Conservation (phyloP, 139 green algal genomes). For the Auxenochlorella pyrenoidosa region DNA sequence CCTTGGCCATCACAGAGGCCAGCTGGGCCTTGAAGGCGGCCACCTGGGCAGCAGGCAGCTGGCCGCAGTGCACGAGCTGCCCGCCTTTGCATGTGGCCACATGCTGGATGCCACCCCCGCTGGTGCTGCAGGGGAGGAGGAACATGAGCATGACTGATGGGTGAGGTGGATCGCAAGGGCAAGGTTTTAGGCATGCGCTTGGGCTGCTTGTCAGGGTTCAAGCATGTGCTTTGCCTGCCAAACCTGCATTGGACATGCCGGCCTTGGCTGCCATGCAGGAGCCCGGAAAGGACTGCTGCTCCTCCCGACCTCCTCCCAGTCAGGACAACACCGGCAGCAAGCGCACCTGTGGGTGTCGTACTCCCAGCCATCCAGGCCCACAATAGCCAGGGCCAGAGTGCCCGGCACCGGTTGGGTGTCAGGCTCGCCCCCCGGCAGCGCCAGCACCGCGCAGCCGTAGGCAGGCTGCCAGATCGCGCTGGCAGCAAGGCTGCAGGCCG, state of each 20-base stretch:
- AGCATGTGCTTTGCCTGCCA: too few relatives aligned
- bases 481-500: background rate
- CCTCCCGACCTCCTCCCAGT: too few relatives aligned
- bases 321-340: background rate
- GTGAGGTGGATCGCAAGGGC: background rate
- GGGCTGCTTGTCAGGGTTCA: too few relatives aligned
- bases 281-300: too few relatives aligned
- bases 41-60: background rate
- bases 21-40: background rate
- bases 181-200: background rate
- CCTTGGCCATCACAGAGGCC: background rate
- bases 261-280: too few relatives aligned
- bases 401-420: conserved; percentile 2
- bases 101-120: background rate
- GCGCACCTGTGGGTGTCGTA: conserved; percentile 11
- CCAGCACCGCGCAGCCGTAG: conserved; percentile 10
- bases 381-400: background rate
- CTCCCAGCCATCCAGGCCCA: conserved; percentile 39
- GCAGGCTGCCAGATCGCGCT: background rate
- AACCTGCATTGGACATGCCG: too few relatives aligned
- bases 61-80: background rate
- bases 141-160: too few relatives aligned
- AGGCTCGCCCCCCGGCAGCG: background rate
- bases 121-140: background rate
- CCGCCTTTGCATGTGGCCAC: background rate